phyloP scores from a whole-genome alignment of 148 eudicot genomes.

The Silene conica region DNA sequence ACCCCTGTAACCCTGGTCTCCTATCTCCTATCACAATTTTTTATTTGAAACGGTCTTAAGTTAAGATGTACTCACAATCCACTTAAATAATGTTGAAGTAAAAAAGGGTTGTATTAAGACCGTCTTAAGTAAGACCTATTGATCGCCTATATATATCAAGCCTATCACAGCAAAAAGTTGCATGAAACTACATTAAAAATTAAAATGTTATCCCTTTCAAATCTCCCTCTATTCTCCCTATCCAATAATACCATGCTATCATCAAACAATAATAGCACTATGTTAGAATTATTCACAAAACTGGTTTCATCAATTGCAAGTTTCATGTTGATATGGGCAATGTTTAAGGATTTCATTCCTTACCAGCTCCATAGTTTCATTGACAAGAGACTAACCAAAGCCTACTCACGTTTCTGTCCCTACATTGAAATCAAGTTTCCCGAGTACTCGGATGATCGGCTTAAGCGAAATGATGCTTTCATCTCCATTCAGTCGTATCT shows the following conservation, averaged over 20 bases:
- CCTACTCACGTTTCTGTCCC: conserved; percentile 31
- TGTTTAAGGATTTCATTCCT: conserved; percentile 44
- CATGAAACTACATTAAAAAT: conserved; percentile 2
- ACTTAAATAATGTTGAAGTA: too few relatives aligned
- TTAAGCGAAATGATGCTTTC: conserved; percentile 39
- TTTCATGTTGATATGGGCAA: conserved; percentile 45
- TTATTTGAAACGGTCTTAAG: too few relatives aligned
- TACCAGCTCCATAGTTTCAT: conserved; percentile 26
- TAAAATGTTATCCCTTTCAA: background rate
- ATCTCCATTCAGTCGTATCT: conserved; percentile 38
- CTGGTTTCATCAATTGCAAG: conserved; percentile 42
- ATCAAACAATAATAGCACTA: background rate
- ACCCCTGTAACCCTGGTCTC: too few relatives aligned
- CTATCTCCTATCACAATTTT: too few relatives aligned
- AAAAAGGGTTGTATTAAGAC: too few relatives aligned
- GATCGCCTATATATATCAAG: background rate
- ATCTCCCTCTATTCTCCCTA: conserved; percentile 3
- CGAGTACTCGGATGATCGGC: conserved; percentile 29
- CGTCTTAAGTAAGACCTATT: too few relatives aligned
- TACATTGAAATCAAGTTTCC: conserved; percentile 35
- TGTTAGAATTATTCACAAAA: conserved; percentile 29
- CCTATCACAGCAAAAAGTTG: background rate
- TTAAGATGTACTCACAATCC: too few relatives aligned
- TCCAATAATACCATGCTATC: background rate
- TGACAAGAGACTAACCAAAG: conserved; percentile 12